Evolutionary conservation across 2,329 filamentous ascomycete species (phyloP), one percentile per base, ranked within the genome.

Genomic region (Xylaria hypoxylon): DNA sequence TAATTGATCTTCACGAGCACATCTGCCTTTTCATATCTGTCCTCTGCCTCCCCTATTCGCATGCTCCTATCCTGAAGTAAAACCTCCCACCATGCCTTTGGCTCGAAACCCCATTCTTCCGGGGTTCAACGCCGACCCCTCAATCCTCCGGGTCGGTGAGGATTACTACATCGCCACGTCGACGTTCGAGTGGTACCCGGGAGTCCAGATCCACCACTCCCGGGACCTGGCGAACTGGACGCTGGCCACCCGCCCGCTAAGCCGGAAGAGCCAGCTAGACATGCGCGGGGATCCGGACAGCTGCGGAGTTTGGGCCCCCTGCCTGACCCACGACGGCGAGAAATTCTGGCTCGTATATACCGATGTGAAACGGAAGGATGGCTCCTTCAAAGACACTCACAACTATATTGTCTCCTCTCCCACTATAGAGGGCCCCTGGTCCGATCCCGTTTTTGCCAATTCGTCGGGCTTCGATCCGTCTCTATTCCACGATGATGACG

Each of bases 281-380:
- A 85, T 87, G 84, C 83, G 86, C 17, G 85, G 85, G n/a, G 79
- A 87, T 71, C 86, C 86, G 0, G 86, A 88, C 73, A 86, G 84
- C 74, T 87, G 86, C 70, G 86, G 86, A 42, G 79, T 90, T n/a
- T 90, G 87, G 86, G 87, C 88, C 1, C 88, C 88, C 0, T 90
- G 88, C 71, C 80, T 90, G 22, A 86, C 84, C 0, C 86, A 90
- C 69, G 87, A 89, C 68, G 87, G 86, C 51, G 80, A 84, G 2
- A 83, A 79, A 60, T 90, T 89, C 77, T 90, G 84, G 82, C 83
- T 90, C 5, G 87, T 90, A 1, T 90, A 88, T 75, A 89, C 87
- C 0, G 87, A 90, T 71, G 87, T 90, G 17, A 90, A 89, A 78
- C 86, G 88, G 69, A 90, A 90, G 74, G 88, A 90, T 70, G 88